Base-by-base conservation (phyloP, 2,329 filamentous ascomycete genomes). In the Blastomyces silverae region DNA sequence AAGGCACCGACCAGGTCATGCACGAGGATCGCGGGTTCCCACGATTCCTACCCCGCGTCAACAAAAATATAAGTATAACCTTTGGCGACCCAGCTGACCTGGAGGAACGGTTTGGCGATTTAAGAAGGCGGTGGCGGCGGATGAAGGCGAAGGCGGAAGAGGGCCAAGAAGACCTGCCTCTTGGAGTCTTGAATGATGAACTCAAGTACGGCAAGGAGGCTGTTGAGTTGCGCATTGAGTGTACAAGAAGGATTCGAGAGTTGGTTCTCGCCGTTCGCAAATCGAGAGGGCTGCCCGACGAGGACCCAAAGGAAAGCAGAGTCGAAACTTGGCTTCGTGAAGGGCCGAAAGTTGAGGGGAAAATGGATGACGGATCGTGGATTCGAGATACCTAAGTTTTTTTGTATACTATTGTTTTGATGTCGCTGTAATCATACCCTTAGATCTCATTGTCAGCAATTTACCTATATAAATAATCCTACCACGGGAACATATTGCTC, bases 1-100 rank as follows among this genome's bases (percentile, higher is more conserved):
- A 97, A 72, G 94, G 94, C 37, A 89, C 90, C 20, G 89, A 97
- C 73, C 79, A 89, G 66, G 82, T 96, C 70, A 97, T 97, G 93
- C 84, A 90, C 71, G 93, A 97, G 77, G 83, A 87, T 65, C 85
- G 94, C 57, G 79, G 78, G 1, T 96, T 87, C 71, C 94, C 93
- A 0, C 86, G 91, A 15, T 94, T 91, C 72, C 71, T 96, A 17
- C 94, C 94, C 0, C 85, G 93, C 2, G 78, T 86, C 13, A 87
- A 89, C 62, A 88, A 90, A 69, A 83, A 82, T 7, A 81, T 96
- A 61, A 85, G 82, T 59, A 81, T 96, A 61, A 87, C 87, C 1
- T 92, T 96, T 75, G 94, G 94, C 28, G 87, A 93, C 65, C 85
- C 84, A 20, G 81, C 95, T 0, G 88, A 95, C 71, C 82, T 83